These are phyloP conservation scores for Puccinia horiana DNA, from an alignment of 1,284 basidiomycete genomes.

Conservation along the genomic window DNA sequence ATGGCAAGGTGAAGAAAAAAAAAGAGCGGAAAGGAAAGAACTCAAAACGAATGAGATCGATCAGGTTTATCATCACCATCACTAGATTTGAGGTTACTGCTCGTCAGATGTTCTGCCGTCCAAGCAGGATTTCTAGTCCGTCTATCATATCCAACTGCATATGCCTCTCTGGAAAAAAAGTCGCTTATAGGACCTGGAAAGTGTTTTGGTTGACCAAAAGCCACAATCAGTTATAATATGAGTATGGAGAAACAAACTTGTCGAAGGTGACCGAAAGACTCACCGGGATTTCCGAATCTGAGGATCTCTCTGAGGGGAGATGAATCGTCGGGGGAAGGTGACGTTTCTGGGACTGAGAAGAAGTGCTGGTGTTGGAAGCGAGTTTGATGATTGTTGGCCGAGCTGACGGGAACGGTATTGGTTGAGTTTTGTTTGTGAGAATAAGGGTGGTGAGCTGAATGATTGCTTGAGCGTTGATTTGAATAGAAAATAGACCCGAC, in stretches of 20 bases:
- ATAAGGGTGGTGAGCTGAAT: conserved; percentile 6
- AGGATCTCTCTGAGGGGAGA: conserved; percentile 30
- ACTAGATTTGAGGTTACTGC: conserved; percentile 14
- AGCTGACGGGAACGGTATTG: conserved; percentile 18
- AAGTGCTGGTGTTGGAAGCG: conserved; percentile 34
- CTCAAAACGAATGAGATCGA: conserved; percentile 49
- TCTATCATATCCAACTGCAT: conserved; percentile 87
- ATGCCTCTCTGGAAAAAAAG: conserved; percentile 74
- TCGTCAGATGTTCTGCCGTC: conserved; percentile 56
- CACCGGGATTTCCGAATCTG: conserved; percentile 45
- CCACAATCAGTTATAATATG: neutral
- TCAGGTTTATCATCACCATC: conserved; percentile 46
- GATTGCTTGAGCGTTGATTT: conserved; percentile 35
- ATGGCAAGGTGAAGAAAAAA: neutral
- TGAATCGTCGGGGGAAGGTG: neutral
- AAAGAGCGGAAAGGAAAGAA: conserved; percentile 11
- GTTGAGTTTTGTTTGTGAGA: neutral
- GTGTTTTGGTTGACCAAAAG: neutral
- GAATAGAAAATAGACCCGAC: conserved; percentile 37
- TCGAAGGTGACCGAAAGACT: neutral
- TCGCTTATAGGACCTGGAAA: conserved; percentile 77
- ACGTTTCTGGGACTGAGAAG: conserved; percentile 19
- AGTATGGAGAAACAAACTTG: neutral
- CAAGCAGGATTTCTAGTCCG: conserved; percentile 86
- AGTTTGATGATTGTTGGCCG: neutral